Base-by-base conservation (phyloP, 495 filamentous ascomycete genomes). In the Schizothecium vesticola region DNA sequence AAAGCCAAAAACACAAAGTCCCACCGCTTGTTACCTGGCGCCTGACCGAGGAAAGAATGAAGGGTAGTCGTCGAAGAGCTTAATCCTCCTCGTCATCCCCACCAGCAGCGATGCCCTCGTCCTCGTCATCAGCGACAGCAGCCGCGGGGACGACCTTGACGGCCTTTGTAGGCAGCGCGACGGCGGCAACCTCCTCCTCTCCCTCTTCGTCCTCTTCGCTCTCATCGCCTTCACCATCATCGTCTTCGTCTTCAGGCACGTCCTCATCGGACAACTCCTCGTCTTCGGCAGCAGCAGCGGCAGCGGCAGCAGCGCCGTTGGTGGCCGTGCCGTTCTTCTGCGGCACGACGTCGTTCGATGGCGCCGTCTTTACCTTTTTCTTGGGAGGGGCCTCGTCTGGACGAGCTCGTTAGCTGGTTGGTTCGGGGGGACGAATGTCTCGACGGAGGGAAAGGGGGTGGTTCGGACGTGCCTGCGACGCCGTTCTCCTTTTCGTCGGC, bases 341-440 rank as follows among this genome's bases (percentile, higher is more conserved):
- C 12, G 76, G 77, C 33, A 68, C 72, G 29, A 70, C 67, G 24
- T 73, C 78, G 19, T 7, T 51, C 64, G 70, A 71, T 25, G 74
- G 64, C 51, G 69, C 69, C 19, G 77, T 82, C 78, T 83, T 83
- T 71, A 76, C 68, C 72, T 83, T 83, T 72, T 83, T 83, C 73
- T 80, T 83, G 43, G 81, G 81, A 62, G 80, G 81, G 66, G 80
- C 81, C 71, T 80, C 68, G 24, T 74, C 73, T 77, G 67, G 1
- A 29, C 0, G 8, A 12, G n/a, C 29, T 25, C 26, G 60, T 69
- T 60, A 61, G 65, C 33, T 25, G n/a, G 25, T 11, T 28, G 56
- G 16, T 61, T n/a, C 59, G 0, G 63, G 61, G 61, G 19, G 43
- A 10, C 12, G 26, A 51, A 60, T 67, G 64, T 65, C 22, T 11